phyloP scores from a whole-genome alignment of 73 alveolate species.

The Stentor coeruleus region DNA sequence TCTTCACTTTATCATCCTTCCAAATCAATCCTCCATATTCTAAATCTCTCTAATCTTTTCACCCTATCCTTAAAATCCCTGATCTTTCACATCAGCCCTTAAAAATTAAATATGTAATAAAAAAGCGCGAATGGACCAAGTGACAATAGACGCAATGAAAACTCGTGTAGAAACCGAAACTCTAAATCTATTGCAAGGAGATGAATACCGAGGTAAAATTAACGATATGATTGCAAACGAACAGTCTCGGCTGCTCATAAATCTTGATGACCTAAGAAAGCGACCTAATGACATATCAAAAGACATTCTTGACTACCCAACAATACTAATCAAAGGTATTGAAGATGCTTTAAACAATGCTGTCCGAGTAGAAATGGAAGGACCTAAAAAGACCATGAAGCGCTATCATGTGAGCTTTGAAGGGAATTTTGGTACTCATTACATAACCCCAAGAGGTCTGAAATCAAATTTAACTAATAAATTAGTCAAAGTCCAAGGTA shows the following conservation, averaged over 20 bases:
- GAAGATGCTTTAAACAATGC: slow-evolving; percentile 11
- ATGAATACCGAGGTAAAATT: not conserved
- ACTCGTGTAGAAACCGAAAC: not conserved
- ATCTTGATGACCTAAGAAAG: slow-evolving; percentile 7
- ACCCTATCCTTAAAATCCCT: not conserved
- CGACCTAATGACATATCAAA: not conserved
- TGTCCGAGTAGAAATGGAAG: not conserved
- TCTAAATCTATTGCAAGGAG: not conserved
- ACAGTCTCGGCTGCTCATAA: not conserved
- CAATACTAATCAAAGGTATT: not conserved
- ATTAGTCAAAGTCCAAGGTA: slow-evolving; percentile 90
- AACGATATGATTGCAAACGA: slow-evolving; percentile 14
- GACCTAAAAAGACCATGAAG: not conserved
- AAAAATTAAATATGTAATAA: too few relatives aligned
- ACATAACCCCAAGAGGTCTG: slow-evolving; percentile 96
- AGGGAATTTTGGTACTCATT: slow-evolving; percentile 93
- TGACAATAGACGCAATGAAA: not conserved
- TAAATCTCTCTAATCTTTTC: too few relatives aligned
- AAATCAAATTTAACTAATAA: slow-evolving; percentile 72
- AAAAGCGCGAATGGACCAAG: too few relatives aligned
- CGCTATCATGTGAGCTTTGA: slow-evolving; percentile 33
- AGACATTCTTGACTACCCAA: not conserved
- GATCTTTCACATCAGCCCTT: not conserved
- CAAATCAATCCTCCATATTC: too few relatives aligned
- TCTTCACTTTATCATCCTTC: too few relatives aligned